Base-by-base conservation (phyloP, 352 stramenopile genomes). In the Phytopythium oedochilum region DNA sequence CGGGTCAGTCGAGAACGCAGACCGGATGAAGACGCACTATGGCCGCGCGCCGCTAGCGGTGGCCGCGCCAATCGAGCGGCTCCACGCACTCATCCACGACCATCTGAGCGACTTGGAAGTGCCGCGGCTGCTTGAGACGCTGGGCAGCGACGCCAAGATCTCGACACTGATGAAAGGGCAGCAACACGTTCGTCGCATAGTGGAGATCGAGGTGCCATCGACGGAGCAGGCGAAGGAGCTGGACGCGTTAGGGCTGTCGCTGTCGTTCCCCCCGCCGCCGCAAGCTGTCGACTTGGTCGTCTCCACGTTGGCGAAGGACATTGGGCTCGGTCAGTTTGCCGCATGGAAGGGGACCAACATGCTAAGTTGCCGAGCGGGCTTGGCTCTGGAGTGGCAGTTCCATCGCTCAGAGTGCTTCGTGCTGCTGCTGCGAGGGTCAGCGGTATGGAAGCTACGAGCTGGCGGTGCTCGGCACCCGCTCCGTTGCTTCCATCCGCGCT, bases 331-430 rank as follows among this genome's bases (percentile, higher is more conserved):
- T 3, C 73, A 68, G 63, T 65, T 61, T 47, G 48, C 22, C 26
- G 42, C 50, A 39, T 46, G 4, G 32, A 14, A 17, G 38, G n/a
- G n/a, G 15, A 55, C n/a, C n/a, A n/a, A n/a, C 6, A 1, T 60
- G 22, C 3, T 25, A 63, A 22, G 8, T 64, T 5, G 71, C 59
- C 25, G 39, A 23, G 2, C 59, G 52, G 2, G 23, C 14, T 1
- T 34, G 7, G 31, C 58, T 52, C n/a, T 66, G 5, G 58, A 71
- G 11, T 88, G 73, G 77, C 75, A 64, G n/a, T 77, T 77, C 34
- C 65, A 72, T 34, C 60, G 55, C 15, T 56, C 38, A 0, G 65
- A 87, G 43, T 66, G 25, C 1, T 65, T 90, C 35, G 51, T 81
- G 3, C 62, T 90, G 15, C 61, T 69, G 15, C 53, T 87, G 5